A percentile compares a stretch with the other conserved stretches of the same genome.
phyloP scores from a whole-genome alignment of 306 rosid species.

The Citrullus amarus region DNA sequence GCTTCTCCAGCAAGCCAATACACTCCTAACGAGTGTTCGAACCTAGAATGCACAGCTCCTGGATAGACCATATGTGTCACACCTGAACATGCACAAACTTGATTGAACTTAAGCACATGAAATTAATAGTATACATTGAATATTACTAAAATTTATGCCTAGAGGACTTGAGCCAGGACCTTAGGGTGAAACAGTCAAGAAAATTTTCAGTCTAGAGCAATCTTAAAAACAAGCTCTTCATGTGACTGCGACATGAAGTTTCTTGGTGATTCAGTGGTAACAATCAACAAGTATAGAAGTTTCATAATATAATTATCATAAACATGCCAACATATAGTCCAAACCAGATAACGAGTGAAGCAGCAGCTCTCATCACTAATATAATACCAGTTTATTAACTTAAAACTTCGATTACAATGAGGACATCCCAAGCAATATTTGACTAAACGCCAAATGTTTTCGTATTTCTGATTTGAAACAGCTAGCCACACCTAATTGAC shows the following conservation, averaged over 20 bases:
- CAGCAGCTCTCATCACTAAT: background rate
- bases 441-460: background rate
- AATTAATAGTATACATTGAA: conserved; percentile 4
- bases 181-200: background rate
- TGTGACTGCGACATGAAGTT: background rate
- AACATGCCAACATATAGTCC: background rate
- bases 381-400: background rate
- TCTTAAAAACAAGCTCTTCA: background rate
- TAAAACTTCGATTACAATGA: background rate
- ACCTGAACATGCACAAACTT: conserved; percentile 40
- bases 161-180: background rate
- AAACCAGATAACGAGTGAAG: background rate
- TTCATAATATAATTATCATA: background rate
- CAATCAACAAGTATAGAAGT: background rate
- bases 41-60: conserved; percentile 86
- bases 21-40: conserved; percentile 95
- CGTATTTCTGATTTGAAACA: background rate
- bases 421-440: background rate
- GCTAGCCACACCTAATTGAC: background rate
- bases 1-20: conserved; percentile 83
- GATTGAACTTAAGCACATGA: conserved; percentile 3
- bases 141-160: background rate
- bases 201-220: background rate
- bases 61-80: conserved; percentile 72
- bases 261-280: background rate